A percentile compares a stretch with the other conserved stretches of the same genome.
Evolutionary conservation across 257 asterid genomes (phyloP).

Genomic region (Penstemon barbatus): DNA sequence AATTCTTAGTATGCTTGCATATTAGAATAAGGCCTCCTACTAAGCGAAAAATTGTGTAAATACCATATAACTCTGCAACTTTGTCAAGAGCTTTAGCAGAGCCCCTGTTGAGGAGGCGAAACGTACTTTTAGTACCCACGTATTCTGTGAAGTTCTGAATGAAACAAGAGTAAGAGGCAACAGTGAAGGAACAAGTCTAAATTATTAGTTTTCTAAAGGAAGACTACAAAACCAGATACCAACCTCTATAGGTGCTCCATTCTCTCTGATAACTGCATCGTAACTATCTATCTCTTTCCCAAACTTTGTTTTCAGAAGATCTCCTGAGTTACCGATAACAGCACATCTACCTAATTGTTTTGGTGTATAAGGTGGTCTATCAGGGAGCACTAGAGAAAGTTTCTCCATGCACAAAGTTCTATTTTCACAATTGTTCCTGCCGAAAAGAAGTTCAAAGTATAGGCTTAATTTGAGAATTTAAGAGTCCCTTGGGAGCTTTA

Average conservation of each 20-base stretch:
- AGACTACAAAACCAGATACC: constrained; percentile 23
- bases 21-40: constrained; percentile 27
- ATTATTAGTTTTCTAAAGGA: constrained; percentile 17
- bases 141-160: constrained; percentile 78
- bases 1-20: constrained; percentile 31
- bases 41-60: constrained; percentile 27
- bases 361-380: constrained; percentile 77
- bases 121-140: constrained; percentile 92
- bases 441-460: constrained; percentile 24
- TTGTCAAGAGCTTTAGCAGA: constrained; percentile 99
- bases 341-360: constrained; percentile 85
- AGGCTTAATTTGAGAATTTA: background rate
- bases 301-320: constrained; percentile 83
- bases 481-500: background rate
- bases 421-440: constrained; percentile 77
- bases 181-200: constrained; percentile 17
- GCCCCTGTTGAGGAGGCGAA: constrained; percentile 97
- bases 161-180: constrained; percentile 20
- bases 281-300: constrained; percentile 86
- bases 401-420: constrained; percentile 88
- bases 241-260: constrained; percentile 98
- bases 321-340: constrained; percentile 98
- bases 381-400: constrained; percentile 87
- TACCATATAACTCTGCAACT: constrained; percentile 98
- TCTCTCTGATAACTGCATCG: constrained; percentile 87